Evolutionary conservation across 495 filamentous ascomycete genomes (phyloP).

Genomic region (Chaetomium fimeti): DNA sequence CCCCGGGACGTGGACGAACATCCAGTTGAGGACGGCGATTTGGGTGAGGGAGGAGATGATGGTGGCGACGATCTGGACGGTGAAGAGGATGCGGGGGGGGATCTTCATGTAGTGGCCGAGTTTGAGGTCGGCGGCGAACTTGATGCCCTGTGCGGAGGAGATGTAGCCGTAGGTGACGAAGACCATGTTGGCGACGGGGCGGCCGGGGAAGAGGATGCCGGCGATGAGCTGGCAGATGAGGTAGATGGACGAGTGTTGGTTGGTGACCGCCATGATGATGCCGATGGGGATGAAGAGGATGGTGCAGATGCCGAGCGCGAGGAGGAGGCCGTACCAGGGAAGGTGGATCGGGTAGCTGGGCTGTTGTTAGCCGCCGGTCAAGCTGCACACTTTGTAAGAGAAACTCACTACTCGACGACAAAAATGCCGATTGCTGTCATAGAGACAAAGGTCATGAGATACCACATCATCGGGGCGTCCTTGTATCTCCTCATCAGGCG

Average conservation of each 20-base stretch:
- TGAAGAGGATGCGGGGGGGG: conserved; percentile 75
- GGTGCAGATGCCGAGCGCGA: conserved; percentile 70
- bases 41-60: conserved; percentile 76
- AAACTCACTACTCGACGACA: conserved; percentile 70
- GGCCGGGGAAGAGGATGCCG: conserved; percentile 73
- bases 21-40: conserved; percentile 83
- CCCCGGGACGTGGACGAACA: conserved; percentile 71
- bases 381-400: too few relatives aligned
- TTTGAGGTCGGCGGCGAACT: conserved; percentile 83
- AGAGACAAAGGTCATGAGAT: conserved; percentile 62
- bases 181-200: conserved; percentile 84
- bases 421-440: conserved; percentile 77
- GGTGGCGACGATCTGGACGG: conserved; percentile 77
- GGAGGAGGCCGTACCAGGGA: conserved; percentile 73
- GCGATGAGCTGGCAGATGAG: conserved; percentile 80
- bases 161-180: conserved; percentile 86
- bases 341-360: conserved; percentile 68
- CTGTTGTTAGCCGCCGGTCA: conserved; percentile 20
- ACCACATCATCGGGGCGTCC: conserved; percentile 78
- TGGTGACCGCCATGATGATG: conserved; percentile 83
- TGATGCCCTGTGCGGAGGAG: conserved; percentile 77
- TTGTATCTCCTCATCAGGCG: conserved; percentile 71
- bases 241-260: conserved; percentile 77
- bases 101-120: conserved; percentile 94
- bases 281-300: conserved; percentile 77